phyloP scores from a whole-genome alignment of 768 basidiomycete species.

The Boletus reticuloceps region DNA sequence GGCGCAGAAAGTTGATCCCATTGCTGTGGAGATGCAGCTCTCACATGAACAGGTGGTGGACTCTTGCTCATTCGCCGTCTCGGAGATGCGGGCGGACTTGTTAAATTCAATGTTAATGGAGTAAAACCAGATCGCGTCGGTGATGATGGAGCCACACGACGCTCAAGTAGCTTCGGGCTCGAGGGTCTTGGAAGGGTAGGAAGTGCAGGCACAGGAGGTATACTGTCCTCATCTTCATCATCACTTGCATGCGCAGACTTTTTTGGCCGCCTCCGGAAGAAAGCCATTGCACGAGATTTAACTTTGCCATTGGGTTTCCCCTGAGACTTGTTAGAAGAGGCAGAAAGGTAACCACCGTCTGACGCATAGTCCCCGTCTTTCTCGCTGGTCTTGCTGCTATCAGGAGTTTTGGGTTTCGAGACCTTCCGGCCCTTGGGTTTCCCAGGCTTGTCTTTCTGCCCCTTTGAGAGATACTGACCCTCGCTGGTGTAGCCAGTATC shows the following conservation, averaged over 20 bases:
- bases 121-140: conserved; percentile 28
- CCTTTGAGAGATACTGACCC: conserved; percentile 31
- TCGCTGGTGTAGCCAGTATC: conserved; percentile 30
- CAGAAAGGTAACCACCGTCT: conserved; percentile 34
- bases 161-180: conserved; percentile 28
- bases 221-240: conserved; percentile 28
- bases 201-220: conserved; percentile 34
- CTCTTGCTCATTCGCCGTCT: conserved; percentile 26
- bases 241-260: conserved; percentile 25
- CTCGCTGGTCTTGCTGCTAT: conserved; percentile 17
- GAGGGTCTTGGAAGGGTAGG: conserved; percentile 27
- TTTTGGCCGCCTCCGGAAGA: conserved; percentile 32
- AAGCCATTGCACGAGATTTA: conserved; percentile 32
- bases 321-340: conserved; percentile 32
- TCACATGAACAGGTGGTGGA: conserved; percentile 21
- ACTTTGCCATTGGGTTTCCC: conserved; percentile 27
- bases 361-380: conserved; percentile 24
- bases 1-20: conserved; percentile 3
- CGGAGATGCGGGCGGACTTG: conserved; percentile 19
- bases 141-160: conserved; percentile 22
- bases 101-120: conserved; percentile 25
- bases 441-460: conserved; percentile 19
- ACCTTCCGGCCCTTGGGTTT: conserved; percentile 20
- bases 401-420: conserved; percentile 14
- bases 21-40: conserved; percentile 9